Conservation (phyloP, 176 grass and related monocot genomes). For the Eragrostis nindensis region DNA sequence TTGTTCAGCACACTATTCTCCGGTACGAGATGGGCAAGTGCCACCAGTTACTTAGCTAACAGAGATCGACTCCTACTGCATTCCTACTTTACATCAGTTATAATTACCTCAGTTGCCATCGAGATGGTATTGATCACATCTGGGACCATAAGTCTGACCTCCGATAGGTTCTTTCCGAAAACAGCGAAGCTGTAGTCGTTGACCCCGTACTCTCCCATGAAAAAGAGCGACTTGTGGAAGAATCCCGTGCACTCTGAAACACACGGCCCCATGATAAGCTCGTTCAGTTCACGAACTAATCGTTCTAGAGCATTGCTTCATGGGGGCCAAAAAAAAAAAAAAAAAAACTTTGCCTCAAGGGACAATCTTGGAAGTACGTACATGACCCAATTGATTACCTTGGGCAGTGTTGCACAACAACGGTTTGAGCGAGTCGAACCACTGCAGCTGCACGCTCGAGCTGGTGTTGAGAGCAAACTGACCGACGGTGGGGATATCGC, state of each 20-base stretch:
- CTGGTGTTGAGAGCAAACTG: conserved; percentile 8
- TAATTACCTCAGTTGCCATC: conserved; percentile 25
- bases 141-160: conserved; percentile 31
- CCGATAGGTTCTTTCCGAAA: conserved; percentile 8
- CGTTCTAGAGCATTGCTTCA: too few species aligned
- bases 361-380: too few species aligned
- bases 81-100: too few species aligned
- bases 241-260: conserved; percentile 37
- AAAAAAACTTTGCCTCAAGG: too few species aligned
- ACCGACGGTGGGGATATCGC: background rate
- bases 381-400: background rate
- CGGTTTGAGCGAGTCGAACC: conserved; percentile 52
- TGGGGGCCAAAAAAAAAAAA: too few species aligned
- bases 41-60: too few species aligned
- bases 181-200: conserved; percentile 33
- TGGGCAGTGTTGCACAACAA: conserved; percentile 36
- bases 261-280: background rate
- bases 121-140: conserved; percentile 8
- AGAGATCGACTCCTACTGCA: too few species aligned
- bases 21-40: too few species aligned
- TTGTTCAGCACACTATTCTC: background rate
- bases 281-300: background rate
- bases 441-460: conserved; percentile 47
- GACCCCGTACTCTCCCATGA: conserved; percentile 42
- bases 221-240: conserved; percentile 38